Evolutionary conservation across 176 grass and related monocot species (phyloP).

Genomic region (Chrysopogon serrulatus): DNA sequence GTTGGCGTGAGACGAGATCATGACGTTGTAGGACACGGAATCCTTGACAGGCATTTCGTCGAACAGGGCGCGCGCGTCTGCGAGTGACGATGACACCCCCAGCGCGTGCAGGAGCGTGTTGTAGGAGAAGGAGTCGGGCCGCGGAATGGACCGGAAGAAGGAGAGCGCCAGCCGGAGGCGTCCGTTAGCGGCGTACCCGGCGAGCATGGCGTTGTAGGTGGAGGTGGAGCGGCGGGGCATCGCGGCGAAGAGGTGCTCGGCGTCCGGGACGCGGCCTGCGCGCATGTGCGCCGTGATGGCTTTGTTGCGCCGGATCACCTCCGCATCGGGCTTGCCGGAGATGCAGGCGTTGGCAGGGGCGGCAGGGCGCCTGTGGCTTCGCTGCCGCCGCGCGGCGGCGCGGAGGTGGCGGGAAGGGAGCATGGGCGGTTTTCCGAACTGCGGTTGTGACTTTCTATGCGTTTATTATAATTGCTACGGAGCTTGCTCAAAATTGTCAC

Average conservation of each 20-base stretch:
- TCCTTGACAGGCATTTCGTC: constrained; percentile 73
- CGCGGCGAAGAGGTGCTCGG: constrained; percentile 58
- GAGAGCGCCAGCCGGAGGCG: constrained; percentile 40
- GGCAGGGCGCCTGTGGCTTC: constrained; percentile 21
- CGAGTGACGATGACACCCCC: constrained; percentile 45
- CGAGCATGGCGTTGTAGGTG: constrained; percentile 90
- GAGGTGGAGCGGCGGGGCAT: constrained; percentile 69
- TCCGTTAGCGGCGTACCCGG: constrained; percentile 69
- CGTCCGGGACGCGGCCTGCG: constrained; percentile 40
- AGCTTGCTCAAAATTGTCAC: too few species aligned
- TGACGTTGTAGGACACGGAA: constrained; percentile 66
- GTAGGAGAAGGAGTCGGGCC: constrained; percentile 68
- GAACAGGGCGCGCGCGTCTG: constrained; percentile 60
- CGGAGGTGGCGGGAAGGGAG: constrained; percentile 47
- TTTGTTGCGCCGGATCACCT: constrained; percentile 76
- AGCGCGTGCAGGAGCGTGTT: constrained; percentile 74
- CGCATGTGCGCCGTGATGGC: constrained; percentile 72
- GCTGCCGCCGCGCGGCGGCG: constrained; percentile 42
- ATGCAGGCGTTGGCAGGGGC: neutral
- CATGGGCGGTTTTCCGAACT: neutral
- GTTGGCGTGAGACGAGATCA: constrained; percentile 81
- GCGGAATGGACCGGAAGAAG: constrained; percentile 60
- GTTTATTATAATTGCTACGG: too few species aligned
- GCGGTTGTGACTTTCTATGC: neutral
- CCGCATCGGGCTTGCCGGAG: constrained; percentile 21